A percentile compares a stretch with the other conserved stretches of the same genome.
phyloP scores from a whole-genome alignment of 192 early-diverging fungal species.

The Ambispora gerdemannii region DNA sequence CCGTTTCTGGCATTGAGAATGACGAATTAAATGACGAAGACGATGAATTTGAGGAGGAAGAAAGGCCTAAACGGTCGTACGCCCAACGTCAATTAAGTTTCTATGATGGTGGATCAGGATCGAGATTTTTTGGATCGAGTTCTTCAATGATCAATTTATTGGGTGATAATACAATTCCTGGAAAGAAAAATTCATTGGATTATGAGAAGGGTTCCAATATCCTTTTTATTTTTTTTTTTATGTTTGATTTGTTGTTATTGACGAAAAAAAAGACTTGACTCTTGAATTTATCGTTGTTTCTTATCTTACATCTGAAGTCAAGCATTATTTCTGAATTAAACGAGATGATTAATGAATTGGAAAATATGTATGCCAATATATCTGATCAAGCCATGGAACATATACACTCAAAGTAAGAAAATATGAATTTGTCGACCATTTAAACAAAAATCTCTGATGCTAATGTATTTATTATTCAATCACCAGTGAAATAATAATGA shows the following conservation, averaged over 20 bases:
- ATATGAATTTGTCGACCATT: slow-evolving; percentile 28
- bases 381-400: slow-evolving; percentile 83
- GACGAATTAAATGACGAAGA: slow-evolving; percentile 30
- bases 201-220: slow-evolving; percentile 19
- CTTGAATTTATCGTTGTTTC: too few relatives aligned
- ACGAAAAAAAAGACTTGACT: not conserved
- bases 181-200: not conserved
- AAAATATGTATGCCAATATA: slow-evolving; percentile 73
- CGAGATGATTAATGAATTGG: slow-evolving; percentile 86
- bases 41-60: slow-evolving; percentile 27
- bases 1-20: slow-evolving; percentile 16
- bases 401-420: slow-evolving; percentile 86
- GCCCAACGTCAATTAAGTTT: not conserved
- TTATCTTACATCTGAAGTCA: slow-evolving; percentile 62
- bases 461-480: not conserved
- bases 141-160: slow-evolving; percentile 63
- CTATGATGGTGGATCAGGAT: not conserved
- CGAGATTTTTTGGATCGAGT: slow-evolving; percentile 40
- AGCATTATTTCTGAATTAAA: slow-evolving; percentile 77
- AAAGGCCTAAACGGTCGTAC: not conserved
- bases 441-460: too few relatives aligned
- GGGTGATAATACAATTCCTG: slow-evolving; percentile 51
- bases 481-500: slow-evolving; percentile 91
- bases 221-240: slow-evolving; percentile 18
- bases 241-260: not conserved